phyloP scores from a whole-genome alignment of 78 protist species.

The Cavenderia fasciculata region DNA sequence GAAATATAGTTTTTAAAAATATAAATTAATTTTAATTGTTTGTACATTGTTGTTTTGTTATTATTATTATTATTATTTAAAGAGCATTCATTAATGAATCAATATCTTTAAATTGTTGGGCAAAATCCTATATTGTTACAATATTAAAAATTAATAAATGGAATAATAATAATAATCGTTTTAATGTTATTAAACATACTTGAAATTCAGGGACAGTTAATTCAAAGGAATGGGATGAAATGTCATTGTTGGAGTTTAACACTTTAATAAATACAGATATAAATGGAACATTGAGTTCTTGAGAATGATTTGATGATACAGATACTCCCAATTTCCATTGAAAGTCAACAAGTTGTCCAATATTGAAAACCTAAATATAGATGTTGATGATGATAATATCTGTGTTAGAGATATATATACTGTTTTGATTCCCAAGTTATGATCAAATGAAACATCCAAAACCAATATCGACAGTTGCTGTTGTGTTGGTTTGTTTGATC shows the following conservation, averaged over 20 bases:
- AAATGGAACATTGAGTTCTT: constrained; percentile 63
- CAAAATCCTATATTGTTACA: constrained; percentile 55
- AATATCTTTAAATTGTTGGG: constrained; percentile 78
- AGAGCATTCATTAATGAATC: too few relatives aligned
- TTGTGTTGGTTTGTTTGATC: too few relatives aligned
- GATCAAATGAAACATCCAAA: too few relatives aligned
- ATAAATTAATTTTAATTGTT: too few relatives aligned
- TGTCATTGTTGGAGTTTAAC: constrained; percentile 41
- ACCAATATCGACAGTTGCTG: too few relatives aligned
- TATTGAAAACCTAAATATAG: constrained; percentile 28
- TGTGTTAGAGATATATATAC: too few relatives aligned
- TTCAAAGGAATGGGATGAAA: constrained; percentile 59
- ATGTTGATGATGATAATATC: too few relatives aligned
- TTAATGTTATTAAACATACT: constrained; percentile 12
- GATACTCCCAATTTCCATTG: constrained; percentile 79
- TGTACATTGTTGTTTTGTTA: too few relatives aligned
- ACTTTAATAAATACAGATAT: constrained; percentile 67
- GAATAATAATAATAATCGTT: not conserved
- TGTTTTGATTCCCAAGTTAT: too few relatives aligned
- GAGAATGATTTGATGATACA: constrained; percentile 25
- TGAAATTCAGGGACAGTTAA: constrained; percentile 63
- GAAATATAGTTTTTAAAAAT: too few relatives aligned
- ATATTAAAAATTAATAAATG: not conserved
- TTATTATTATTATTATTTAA: too few relatives aligned
- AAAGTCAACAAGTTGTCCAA: constrained; percentile 64